Base-by-base conservation (phyloP, 2,329 filamentous ascomycete species). In the Alternaria brassicicola region DNA sequence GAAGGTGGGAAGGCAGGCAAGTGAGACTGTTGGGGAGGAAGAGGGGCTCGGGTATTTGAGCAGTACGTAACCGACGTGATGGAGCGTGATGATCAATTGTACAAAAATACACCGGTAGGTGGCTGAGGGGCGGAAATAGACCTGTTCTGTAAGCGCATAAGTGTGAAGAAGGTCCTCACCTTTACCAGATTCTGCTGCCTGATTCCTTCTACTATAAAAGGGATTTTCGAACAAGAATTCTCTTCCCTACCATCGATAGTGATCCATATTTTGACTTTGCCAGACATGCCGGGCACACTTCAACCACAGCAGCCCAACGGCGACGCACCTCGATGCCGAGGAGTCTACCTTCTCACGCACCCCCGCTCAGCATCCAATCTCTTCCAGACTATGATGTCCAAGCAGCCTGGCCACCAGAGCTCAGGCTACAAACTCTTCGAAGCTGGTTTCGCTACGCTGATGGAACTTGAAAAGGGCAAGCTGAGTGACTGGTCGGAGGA, bases 341-440 rank as follows among this genome's bases (percentile, higher is more conserved):
- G 65, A 2, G 55, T 67, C 23, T 67, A 64, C 21, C 55, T 66
- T 21, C 55, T 67, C 13, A 64, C 65, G 17, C 56, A 66, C 36
- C 65, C 61, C 6, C 59, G 65, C n/a, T 63, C 63, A 6, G 65
- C 63, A 1, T 66, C 61, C 19, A 66, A 66, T 33, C 31, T 66
- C 35, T 67, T 67, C 50, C 63, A 64, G 38, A 64, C 55, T 3
- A 67, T 64, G 63, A 61, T 67, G 65, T 35, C 59, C n/a, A 63
- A 63, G 39, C 61, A 64, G 36, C 61, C 63, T 1, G 55, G 57
- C 17, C 62, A 59, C 38, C 61, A 64, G 55, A 56, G 43, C 21
- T 63, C 57, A 0, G 51, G 59, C 12, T 66, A 67, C 43, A 63
- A 64, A 13, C 35, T 67, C 12, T 66, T 66, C 21, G 55, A 61